Conservation (phyloP, 78 protist species). For the Paulinella micropora region DNA sequence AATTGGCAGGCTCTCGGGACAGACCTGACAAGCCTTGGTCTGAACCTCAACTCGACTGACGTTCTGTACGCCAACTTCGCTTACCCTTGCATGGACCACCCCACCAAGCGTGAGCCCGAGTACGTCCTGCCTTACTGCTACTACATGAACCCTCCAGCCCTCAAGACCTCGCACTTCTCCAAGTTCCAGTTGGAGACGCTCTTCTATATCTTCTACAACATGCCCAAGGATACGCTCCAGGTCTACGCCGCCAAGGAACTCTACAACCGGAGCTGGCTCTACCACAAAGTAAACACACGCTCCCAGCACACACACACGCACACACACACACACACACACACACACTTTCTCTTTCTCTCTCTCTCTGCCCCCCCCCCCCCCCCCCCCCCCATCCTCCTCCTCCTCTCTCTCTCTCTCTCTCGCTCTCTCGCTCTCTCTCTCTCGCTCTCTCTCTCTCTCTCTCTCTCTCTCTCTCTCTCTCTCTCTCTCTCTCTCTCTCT, state of each 20-base stretch:
- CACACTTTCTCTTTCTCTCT: too few relatives aligned
- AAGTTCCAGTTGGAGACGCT: slow-evolving; percentile 67
- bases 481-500: too few relatives aligned
- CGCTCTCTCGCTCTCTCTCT: too few relatives aligned
- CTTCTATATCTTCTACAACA: slow-evolving; percentile 80
- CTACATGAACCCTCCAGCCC: slow-evolving; percentile 44
- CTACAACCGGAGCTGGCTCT: slow-evolving; percentile 67
- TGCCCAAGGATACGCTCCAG: slow-evolving; percentile 80
- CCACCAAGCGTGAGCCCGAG: slow-evolving; percentile 39
- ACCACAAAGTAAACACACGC: too few relatives aligned
- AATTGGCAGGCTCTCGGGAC: slow-evolving; percentile 77
- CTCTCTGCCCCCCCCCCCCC: too few relatives aligned
- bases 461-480: too few relatives aligned
- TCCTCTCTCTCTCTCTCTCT: too few relatives aligned
- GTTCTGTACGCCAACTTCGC: slow-evolving; percentile 43
- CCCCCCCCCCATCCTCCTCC: too few relatives aligned
- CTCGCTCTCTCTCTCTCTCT: too few relatives aligned
- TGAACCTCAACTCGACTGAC: slow-evolving; percentile 66
- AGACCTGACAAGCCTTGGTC: slow-evolving; percentile 74
- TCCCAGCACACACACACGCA: too few relatives aligned
- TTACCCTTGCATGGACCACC: slow-evolving; percentile 63
- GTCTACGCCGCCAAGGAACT: slow-evolving; percentile 65
- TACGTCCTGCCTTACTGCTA: slow-evolving; percentile 65
- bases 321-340: too few relatives aligned
- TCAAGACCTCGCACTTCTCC: slow-evolving; percentile 47